These are phyloP conservation scores for Globisporangium irregulare DNA, from an alignment of 352 stramenopile genomes.

Conservation along the genomic window DNA sequence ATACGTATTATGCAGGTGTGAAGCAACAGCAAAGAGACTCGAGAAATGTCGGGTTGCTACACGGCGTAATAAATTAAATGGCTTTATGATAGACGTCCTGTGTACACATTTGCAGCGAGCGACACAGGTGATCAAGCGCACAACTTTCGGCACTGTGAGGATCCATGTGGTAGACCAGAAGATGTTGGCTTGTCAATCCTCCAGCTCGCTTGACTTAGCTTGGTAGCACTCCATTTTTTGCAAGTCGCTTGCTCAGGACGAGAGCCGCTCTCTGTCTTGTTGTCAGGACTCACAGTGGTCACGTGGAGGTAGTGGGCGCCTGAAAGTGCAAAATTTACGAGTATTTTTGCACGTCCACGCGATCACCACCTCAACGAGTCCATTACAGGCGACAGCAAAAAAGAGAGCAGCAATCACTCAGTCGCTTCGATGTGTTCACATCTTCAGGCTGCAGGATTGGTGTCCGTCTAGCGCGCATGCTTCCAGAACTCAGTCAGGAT, in stretches of 20 bases:
- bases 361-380: conserved; percentile 11
- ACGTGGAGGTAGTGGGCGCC: conserved; percentile 17
- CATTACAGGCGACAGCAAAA: not conserved
- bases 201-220: not conserved
- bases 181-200: not conserved
- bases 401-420: not conserved
- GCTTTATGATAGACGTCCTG: not conserved
- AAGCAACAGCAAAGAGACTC: too few relatives aligned
- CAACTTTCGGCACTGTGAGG: not conserved
- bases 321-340: conserved; percentile 8
- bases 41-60: too few relatives aligned
- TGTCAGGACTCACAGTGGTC: conserved; percentile 9
- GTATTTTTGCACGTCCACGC: conserved; percentile 12
- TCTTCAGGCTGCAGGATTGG: not conserved
- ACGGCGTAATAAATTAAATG: not conserved
- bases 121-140: not conserved
- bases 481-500: not conserved
- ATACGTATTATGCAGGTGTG: too few relatives aligned
- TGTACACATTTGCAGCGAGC: not conserved
- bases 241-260: not conserved
- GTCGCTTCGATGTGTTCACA: not conserved
- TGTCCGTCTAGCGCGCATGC: not conserved
- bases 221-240: not conserved
- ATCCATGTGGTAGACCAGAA: not conserved
- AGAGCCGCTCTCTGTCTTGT: not conserved